Base-by-base conservation (phyloP, 305 asterid species). In the Solanum hybrid region DNA sequence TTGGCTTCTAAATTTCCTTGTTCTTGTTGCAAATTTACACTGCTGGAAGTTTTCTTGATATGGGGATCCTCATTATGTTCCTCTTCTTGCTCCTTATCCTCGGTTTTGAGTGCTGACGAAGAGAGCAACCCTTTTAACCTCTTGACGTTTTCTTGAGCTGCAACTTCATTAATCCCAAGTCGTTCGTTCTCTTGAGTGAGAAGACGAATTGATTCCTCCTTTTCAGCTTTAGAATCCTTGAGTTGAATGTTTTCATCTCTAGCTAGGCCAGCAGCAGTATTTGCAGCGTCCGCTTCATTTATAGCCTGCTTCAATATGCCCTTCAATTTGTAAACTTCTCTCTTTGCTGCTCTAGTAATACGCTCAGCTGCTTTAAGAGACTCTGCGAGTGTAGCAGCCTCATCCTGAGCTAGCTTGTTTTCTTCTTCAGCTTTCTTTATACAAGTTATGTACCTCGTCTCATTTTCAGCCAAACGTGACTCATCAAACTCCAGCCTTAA, bases 251-350 rank as follows among this genome's bases (percentile, higher is more conserved):
- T 97, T 77, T 96, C 99, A 4, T 94, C 98, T 31, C 95, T 78
- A 4, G 98, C 98, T 8, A 97, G 90, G 0, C 94, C 94, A 0
- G 99, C 94, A 4, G 94, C 98, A 1, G 95, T 96, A 86, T 94
- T 97, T 8, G 99, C 96, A 4, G 97, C 96, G 9, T 94, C 94
- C 0, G 98, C 94, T 87, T 97, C 99, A 85, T 89, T 95, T 32
- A 97, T 85, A 0, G 97, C 96, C 84, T 95, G 98, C 85, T 95
- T 96, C 4, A 97, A 95, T 40, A 97, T 94, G 82, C 95, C 98
- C 79, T 98, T 90, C 12, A 94, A 90, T 89, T 94, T 95, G 88
- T 84, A 90, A 17, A 92, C 90, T 56, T 97, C 99, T 36, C 94
- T 98, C 45, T 91, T 91, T 1, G 97, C 93, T 0, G 94, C 88